Base-by-base conservation (phyloP, 495 filamentous ascomycete species). In the Saxispiralis lemnorum region DNA sequence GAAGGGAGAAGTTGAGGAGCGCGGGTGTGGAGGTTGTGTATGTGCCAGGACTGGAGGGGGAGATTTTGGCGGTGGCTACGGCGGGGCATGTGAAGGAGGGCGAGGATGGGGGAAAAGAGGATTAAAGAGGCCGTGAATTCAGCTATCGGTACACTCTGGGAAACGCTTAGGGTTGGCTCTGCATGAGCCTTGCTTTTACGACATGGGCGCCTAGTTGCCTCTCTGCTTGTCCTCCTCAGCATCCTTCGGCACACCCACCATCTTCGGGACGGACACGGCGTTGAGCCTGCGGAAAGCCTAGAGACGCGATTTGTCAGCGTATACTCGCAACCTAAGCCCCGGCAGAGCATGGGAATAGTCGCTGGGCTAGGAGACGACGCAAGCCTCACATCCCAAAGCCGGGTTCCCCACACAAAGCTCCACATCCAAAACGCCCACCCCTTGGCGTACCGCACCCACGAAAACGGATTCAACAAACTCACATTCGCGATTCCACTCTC, bases 51-150 rank as follows among this genome's bases (percentile, higher is more conserved):
- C 60, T 93, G 19, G 87, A 94, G 56, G 66, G 71, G 45, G 78
- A 89, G 52, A 94, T 94, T 49, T 48, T 94, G 41, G 62, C 64
- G 35, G 75, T 89, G 45, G 87, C 89, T 3, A 79, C 72, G 35
- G 83, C 81, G 35, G 89, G 88, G 0, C 87, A 94, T 67, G 64
- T 64, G 44, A 63, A 69, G 37, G 42, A 49, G 9, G 40, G 21
- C 7, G 34, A 43, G 37, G 37, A 13, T 6, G 6, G 19, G 37
- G 34, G 13, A 28, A 28, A 28, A 9, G n/a, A n/a, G n/a, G n/a
- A n/a, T n/a, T 28, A 5, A 9, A 28, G 24, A 9, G 24, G 24
- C 9, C 24, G 24, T 28, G 4, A 9, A 28, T 28, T 28, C 24
- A 9, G 24, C 24, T 28, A 28, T 4, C 9, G 24, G 24, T 28